Conservation (phyloP, 176 grass and related monocot genomes). For the Poa annua region DNA sequence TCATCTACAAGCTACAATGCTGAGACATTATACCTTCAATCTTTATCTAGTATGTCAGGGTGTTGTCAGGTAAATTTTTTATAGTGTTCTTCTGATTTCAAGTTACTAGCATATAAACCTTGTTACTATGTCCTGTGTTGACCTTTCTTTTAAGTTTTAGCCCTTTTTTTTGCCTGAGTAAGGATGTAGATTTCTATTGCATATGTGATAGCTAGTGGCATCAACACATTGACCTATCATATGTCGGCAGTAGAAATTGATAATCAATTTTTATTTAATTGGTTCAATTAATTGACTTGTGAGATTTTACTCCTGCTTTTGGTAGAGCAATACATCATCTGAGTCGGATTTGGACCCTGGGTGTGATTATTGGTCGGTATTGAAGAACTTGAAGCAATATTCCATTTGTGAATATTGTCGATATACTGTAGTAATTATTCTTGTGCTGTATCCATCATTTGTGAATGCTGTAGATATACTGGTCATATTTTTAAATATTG, state of each 20-base stretch:
- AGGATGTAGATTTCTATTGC: not conserved
- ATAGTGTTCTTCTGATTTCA: slow-evolving; percentile 5
- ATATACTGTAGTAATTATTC: slow-evolving; percentile 24
- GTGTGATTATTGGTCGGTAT: not conserved
- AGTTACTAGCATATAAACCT: not conserved
- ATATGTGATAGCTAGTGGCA: not conserved
- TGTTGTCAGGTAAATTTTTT: slow-evolving; percentile 88
- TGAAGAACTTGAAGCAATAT: not conserved
- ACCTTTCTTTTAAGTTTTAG: slow-evolving; percentile 16
- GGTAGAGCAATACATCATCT: slow-evolving; percentile 2
- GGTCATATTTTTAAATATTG: not conserved
- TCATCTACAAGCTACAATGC: slow-evolving; percentile 68
- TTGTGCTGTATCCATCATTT: not conserved
- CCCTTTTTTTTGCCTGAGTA: slow-evolving; percentile 3
- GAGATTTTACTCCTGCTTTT: not conserved
- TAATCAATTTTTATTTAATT: not conserved
- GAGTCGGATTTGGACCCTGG: slow-evolving; percentile 11
- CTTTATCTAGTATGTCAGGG: slow-evolving; percentile 93
- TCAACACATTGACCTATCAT: not conserved
- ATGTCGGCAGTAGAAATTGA: slow-evolving; percentile 7
- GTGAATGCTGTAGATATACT: slow-evolving; percentile 6
- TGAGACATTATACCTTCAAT: slow-evolving; percentile 59
- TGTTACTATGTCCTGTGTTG: slow-evolving; percentile 23
- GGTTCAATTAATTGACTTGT: not conserved
- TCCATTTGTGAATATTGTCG: slow-evolving; percentile 13